Evolutionary conservation across 352 stramenopile genomes (phyloP).

Genomic region (Phytophthora europaea): DNA sequence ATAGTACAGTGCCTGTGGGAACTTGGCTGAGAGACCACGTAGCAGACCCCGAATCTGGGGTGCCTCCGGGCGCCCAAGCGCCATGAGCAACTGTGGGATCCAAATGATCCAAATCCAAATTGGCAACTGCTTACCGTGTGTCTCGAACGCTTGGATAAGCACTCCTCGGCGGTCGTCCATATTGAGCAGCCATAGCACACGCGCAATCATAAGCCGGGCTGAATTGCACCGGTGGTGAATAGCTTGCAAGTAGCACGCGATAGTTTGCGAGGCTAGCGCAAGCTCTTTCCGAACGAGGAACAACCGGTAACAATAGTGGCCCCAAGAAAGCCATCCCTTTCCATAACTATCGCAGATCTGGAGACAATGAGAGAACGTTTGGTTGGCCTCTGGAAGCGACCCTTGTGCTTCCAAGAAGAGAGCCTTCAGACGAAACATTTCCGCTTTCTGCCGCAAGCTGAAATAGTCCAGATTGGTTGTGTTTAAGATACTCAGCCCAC

Average conservation of each 20-base stretch:
- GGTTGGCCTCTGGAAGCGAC: slow-evolving; percentile 82
- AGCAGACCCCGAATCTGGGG: slow-evolving; percentile 86
- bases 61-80: slow-evolving; percentile 94
- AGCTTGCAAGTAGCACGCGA: slow-evolving; percentile 95
- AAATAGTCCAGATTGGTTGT: slow-evolving; percentile 96
- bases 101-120: slow-evolving; percentile 99
- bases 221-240: slow-evolving; percentile 93
- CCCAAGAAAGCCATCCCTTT: slow-evolving; percentile 96
- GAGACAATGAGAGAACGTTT: slow-evolving; percentile 92
- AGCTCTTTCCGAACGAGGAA: slow-evolving; percentile 84
- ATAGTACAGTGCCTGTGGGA: slow-evolving; percentile 99
- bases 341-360: slow-evolving; percentile 94
- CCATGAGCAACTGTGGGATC: slow-evolving; percentile 98
- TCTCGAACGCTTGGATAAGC: slow-evolving; percentile 93
- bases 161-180: slow-evolving; percentile 85
- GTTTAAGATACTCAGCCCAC: slow-evolving; percentile 93
- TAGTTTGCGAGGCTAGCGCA: slow-evolving; percentile 88
- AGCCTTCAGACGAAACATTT: slow-evolving; percentile 94
- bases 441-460: slow-evolving; percentile 91
- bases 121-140: slow-evolving; percentile 94
- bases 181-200: slow-evolving; percentile 92
- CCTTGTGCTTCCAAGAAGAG: slow-evolving; percentile 92
- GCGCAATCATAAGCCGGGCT: slow-evolving; percentile 90
- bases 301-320: slow-evolving; percentile 92
- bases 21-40: slow-evolving; percentile 91